A percentile compares a stretch with the other conserved stretches of the same genome.
Conservation (phyloP, 768 basidiomycete species). For the Tulasnella calospora region DNA sequence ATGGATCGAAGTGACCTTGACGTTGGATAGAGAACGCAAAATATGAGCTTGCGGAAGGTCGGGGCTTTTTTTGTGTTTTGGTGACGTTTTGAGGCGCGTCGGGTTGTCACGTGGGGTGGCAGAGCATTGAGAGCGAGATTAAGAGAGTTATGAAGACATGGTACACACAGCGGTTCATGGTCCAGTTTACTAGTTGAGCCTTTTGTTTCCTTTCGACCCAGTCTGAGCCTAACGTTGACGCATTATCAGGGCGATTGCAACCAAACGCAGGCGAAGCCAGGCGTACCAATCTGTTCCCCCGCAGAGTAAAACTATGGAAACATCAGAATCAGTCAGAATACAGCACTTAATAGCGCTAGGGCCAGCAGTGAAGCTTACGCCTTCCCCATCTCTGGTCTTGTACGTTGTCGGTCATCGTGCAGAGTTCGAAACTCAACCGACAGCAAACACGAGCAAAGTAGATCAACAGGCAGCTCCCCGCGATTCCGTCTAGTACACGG, state of each 20-base stretch:
- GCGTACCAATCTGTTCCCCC: constrained; percentile 85
- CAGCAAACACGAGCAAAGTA: background rate
- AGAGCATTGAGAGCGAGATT: background rate
- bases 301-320: constrained; percentile 64
- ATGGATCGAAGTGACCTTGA: constrained; percentile 67
- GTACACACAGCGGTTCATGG: constrained; percentile 14
- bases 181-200: constrained; percentile 33
- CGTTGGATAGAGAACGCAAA: constrained; percentile 78
- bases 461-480: background rate
- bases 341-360: background rate
- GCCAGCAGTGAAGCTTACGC: background rate
- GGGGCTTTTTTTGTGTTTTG: constrained; percentile 42
- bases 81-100: background rate
- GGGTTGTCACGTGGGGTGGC: constrained; percentile 12
- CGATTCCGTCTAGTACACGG: background rate
- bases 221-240: constrained; percentile 53
- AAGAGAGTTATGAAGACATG: background rate
- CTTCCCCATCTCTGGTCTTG: constrained; percentile 5
- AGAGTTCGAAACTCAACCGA: background rate
- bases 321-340: background rate
- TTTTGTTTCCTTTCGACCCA: constrained; percentile 68
- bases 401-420: background rate
- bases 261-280: constrained; percentile 27
- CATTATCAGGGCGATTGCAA: constrained; percentile 24
- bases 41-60: constrained; percentile 87